Evolutionary conservation across 2,329 filamentous ascomycete genomes (phyloP), one percentile per base, ranked within the genome.

Genomic region (Exophiala sideris): DNA sequence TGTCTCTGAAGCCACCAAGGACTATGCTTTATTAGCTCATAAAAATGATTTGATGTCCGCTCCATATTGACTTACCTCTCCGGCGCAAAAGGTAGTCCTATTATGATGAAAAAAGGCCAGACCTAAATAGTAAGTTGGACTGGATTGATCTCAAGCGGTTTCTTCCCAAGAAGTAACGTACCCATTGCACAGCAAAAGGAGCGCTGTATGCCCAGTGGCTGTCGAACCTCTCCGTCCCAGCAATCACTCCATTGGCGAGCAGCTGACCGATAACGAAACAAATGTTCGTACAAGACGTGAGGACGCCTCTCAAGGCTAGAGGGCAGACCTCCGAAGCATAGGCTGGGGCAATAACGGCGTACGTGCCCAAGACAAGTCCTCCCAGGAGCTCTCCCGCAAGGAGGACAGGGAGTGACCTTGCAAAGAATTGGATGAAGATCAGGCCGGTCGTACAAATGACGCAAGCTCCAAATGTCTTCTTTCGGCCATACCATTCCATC

Each of bases 261-360:
- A 72, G 62, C 46, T 71, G 70, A 7, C 70, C 70, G 14, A 67
- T 67, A 10, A 68, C 68, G 16, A 80, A 76, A 12, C 75, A 76
- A 2, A 82, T 70, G 56, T 81, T 79, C 29, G 79, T 71, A 11
- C 75, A 76, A 0, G 76, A 73, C 0, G 77, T 79, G 0, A 77
- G 67, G 18, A 79, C 68, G 34, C 78, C 78, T 39, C 79, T 71
- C 1, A 81, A 69, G 3, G 71, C 71, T 8, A 69, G 60, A 6
- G 71, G 70, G 14, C 65, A 67, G 1, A 73, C 68, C 52, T 71
- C 78, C 0, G 71, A 77, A 8, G 74, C 70, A 6, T 73, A 74
- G 4, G 78, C 62, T 0, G 78, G 77, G 0, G 72, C 76, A 16
- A 80, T 69, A 0, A 76, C 78, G 3, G 77, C 66, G 54, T 78